phyloP scores from a whole-genome alignment of 2,329 filamentous ascomycete genomes.

The Cytospora mali region DNA sequence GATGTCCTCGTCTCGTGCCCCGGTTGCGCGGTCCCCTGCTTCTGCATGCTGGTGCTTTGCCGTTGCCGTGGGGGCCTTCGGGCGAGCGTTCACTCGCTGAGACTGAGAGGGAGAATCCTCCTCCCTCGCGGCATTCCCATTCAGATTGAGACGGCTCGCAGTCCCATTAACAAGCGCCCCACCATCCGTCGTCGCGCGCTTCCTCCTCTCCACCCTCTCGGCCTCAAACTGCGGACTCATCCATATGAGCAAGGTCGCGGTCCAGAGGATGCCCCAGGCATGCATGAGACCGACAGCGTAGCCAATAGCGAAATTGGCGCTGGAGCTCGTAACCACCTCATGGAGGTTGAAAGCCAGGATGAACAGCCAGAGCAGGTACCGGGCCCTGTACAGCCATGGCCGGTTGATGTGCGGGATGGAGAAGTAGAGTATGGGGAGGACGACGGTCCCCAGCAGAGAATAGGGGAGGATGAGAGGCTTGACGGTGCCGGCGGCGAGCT shows the following conservation, averaged over 20 bases:
- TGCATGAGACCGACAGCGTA: constrained; percentile 55
- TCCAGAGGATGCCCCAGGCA: constrained; percentile 55
- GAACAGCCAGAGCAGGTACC: constrained; percentile 52
- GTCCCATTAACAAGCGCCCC: neutral
- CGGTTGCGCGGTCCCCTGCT: neutral
- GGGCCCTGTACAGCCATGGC: constrained; percentile 52
- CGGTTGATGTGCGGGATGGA: constrained; percentile 55
- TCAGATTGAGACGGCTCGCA: neutral
- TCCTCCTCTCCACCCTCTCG: constrained; percentile 50
- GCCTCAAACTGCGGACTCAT: constrained; percentile 59
- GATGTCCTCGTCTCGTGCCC: constrained; percentile 34
- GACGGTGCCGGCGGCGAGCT: constrained; percentile 43
- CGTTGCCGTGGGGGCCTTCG: neutral
- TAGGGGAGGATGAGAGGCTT: constrained; percentile 57
- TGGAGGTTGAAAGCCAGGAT: constrained; percentile 48
- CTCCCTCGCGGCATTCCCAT: neutral
- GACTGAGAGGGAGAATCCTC: neutral
- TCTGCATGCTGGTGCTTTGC: constrained; percentile 1
- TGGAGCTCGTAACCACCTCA: constrained; percentile 47
- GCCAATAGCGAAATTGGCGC: constrained; percentile 52
- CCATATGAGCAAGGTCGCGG: constrained; percentile 54
- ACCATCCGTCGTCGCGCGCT: constrained; percentile 29
- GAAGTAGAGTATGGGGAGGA: constrained; percentile 58
- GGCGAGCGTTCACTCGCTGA: neutral
- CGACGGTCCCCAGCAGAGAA: constrained; percentile 48